These are phyloP conservation scores for Eucalyptus camaldulensis DNA, from an alignment of 345 rosid species.

Conservation along the genomic window DNA sequence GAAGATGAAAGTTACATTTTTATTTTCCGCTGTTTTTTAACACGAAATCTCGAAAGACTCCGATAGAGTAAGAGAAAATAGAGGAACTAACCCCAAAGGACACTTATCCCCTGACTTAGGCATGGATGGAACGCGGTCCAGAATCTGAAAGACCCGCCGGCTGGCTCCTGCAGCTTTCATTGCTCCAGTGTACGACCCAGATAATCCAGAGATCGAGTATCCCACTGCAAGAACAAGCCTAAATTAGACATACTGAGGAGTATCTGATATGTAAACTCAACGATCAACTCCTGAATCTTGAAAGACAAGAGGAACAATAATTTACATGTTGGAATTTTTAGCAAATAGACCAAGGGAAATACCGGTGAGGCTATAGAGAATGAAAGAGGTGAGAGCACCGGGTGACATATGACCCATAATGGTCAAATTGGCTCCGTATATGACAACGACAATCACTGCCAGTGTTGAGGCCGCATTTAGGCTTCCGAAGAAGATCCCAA, in stretches of 20 bases:
- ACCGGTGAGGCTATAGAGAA: constrained; percentile 94
- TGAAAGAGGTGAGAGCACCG: constrained; percentile 88
- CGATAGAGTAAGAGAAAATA: neutral
- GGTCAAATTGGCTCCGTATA: constrained; percentile 78
- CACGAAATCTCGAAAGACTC: neutral
- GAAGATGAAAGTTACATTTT: neutral
- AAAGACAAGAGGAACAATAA: neutral
- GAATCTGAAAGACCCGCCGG: constrained; percentile 77
- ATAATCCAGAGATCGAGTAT: constrained; percentile 59
- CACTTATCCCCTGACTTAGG: constrained; percentile 61
- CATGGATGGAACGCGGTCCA: constrained; percentile 79
- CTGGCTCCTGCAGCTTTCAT: constrained; percentile 99
- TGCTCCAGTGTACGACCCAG: constrained; percentile 67
- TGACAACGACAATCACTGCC: constrained; percentile 62
- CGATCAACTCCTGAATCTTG: neutral
- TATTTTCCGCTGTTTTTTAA: neutral
- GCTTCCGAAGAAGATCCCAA: constrained; percentile 76
- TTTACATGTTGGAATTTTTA: neutral
- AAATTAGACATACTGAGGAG: neutral
- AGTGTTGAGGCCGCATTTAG: constrained; percentile 77
- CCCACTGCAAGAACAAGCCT: constrained; percentile 52
- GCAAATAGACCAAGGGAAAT: neutral
- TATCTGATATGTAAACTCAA: neutral
- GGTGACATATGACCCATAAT: constrained; percentile 73
- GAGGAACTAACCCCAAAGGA: constrained; percentile 53